Evolutionary conservation across 2,329 filamentous ascomycete species (phyloP).

Genomic region (Ascochyta lentis): DNA sequence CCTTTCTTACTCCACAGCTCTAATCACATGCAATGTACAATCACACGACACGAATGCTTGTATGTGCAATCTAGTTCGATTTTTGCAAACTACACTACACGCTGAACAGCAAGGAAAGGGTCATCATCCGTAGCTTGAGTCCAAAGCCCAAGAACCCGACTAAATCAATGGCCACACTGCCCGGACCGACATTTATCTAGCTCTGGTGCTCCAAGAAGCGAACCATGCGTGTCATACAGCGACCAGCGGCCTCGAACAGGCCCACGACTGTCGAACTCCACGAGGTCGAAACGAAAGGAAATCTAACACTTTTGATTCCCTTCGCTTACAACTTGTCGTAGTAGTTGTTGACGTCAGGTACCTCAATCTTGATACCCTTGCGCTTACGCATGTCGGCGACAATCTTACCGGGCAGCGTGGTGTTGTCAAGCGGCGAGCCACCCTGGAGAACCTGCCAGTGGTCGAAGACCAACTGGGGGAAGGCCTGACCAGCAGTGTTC

Average conservation of each 20-base stretch:
- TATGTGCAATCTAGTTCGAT: slow-evolving; percentile 43
- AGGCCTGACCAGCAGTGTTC: slow-evolving; percentile 94
- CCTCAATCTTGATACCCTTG: slow-evolving; percentile 98
- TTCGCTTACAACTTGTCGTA: slow-evolving; percentile 94
- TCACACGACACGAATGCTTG: background rate
- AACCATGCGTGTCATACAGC: slow-evolving; percentile 43
- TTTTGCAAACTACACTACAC: slow-evolving; percentile 45
- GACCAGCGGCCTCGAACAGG: slow-evolving; percentile 44
- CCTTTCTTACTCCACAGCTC: too few species aligned
- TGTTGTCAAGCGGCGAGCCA: slow-evolving; percentile 86
- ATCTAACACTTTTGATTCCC: slow-evolving; percentile 54
- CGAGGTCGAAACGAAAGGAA: slow-evolving; percentile 48
- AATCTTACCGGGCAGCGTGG: slow-evolving; percentile 81
- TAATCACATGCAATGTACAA: too few species aligned
- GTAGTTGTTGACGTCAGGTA: slow-evolving; percentile 96
- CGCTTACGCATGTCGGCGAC: slow-evolving; percentile 94
- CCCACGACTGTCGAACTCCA: slow-evolving; percentile 43
- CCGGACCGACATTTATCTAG: slow-evolving; percentile 49
- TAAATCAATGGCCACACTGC: slow-evolving; percentile 38
- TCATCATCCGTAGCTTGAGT: slow-evolving; percentile 45
- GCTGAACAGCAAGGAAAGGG: slow-evolving; percentile 43
- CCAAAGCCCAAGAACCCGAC: slow-evolving; percentile 37
- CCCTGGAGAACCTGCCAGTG: slow-evolving; percentile 97
- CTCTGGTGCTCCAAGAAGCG: slow-evolving; percentile 40
- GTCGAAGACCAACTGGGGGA: slow-evolving; percentile 98